Evolutionary conservation across 257 asterid genomes (phyloP).

Genomic region (Anisodus tanguticus): DNA sequence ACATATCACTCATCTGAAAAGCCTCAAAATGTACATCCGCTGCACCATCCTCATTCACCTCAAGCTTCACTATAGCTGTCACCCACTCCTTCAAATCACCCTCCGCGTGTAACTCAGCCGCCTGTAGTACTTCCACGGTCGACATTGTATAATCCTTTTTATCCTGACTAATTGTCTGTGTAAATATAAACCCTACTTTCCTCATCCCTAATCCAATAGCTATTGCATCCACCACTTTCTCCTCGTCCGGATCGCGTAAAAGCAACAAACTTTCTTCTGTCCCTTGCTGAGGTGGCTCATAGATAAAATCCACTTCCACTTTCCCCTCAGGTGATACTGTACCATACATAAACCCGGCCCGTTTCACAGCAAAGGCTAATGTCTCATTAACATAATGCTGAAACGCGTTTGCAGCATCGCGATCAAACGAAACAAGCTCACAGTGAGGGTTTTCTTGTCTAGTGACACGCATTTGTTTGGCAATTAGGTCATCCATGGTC

Average conservation of each 20-base stretch:
- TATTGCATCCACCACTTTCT: slow-evolving; percentile 74
- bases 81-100: slow-evolving; percentile 94
- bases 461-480: slow-evolving; percentile 88
- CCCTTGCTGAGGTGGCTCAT: slow-evolving; percentile 95
- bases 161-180: slow-evolving; percentile 85
- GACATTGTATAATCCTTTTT: slow-evolving; percentile 90
- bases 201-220: slow-evolving; percentile 88
- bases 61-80: slow-evolving; percentile 84
- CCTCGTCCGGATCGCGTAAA: slow-evolving; percentile 75
- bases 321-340: slow-evolving; percentile 78
- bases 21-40: slow-evolving; percentile 94
- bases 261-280: slow-evolving; percentile 68
- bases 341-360: slow-evolving; percentile 95
- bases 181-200: slow-evolving; percentile 82
- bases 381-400: slow-evolving; percentile 89
- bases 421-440: slow-evolving; percentile 89
- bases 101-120: slow-evolving; percentile 84
- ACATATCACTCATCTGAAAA: slow-evolving; percentile 91
- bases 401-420: slow-evolving; percentile 86
- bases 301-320: slow-evolving; percentile 84
- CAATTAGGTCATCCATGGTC: slow-evolving; percentile 97
- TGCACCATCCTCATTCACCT: slow-evolving; percentile 86
- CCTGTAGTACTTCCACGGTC: slow-evolving; percentile 73
- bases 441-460: slow-evolving; percentile 93
- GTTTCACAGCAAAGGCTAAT: slow-evolving; percentile 85